Conservation (phyloP, 1,284 basidiomycete species). For the Gymnopus androsaceus region DNA sequence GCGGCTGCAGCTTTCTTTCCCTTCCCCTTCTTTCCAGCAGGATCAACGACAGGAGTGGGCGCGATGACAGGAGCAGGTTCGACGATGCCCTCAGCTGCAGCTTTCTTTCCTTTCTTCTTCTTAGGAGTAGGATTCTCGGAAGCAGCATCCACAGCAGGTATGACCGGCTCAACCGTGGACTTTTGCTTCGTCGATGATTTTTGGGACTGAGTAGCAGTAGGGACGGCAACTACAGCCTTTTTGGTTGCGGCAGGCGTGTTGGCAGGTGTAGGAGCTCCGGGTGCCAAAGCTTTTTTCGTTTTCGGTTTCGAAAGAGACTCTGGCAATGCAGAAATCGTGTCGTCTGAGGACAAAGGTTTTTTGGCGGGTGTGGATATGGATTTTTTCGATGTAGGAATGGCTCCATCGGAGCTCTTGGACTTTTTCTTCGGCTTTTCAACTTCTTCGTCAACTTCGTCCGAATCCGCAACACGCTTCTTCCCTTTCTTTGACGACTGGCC, state of each 20-base stretch:
- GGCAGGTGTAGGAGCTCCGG: conserved; percentile 1
- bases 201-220: background rate
- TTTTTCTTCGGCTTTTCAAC: conserved; percentile 34
- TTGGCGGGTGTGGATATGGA: conserved; percentile 1
- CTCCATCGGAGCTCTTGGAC: conserved; percentile 31
- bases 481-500: conserved; percentile 29
- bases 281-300: conserved; percentile 5
- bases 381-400: conserved; percentile 12
- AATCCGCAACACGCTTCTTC: conserved; percentile 18
- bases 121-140: conserved; percentile 1
- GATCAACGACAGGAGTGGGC: background rate
- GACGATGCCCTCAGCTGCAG: background rate
- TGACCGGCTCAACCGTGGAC: background rate
- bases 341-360: background rate
- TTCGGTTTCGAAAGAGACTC: background rate
- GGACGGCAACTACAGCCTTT: background rate
- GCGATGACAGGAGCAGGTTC: background rate
- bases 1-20: background rate
- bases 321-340: background rate
- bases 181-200: background rate
- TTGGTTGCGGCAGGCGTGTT: conserved; percentile 5
- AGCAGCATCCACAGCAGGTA: background rate
- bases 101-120: conserved; percentile 6
- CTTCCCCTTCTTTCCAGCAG: background rate
- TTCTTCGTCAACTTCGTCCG: conserved; percentile 20